These are phyloP conservation scores for Penicillium aurantiogriseum DNA, from an alignment of 2,329 filamentous ascomycete genomes.

Conservation along the genomic window DNA sequence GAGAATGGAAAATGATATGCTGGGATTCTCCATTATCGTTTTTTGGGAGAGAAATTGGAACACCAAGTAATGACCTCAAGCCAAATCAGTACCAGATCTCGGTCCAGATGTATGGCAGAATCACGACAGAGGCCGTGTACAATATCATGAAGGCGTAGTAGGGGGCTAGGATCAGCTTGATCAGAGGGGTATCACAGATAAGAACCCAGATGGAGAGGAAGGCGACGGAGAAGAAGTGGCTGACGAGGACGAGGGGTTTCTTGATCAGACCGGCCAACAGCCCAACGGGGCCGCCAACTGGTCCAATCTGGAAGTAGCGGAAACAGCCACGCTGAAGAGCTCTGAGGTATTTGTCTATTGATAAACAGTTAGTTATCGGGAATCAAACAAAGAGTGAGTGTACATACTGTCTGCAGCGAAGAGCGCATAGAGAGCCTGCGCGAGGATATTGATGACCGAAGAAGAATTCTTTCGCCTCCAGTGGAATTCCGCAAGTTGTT, in stretches of 20 bases:
- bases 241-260: slow-evolving; percentile 73
- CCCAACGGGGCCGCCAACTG: slow-evolving; percentile 74
- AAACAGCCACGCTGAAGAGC: slow-evolving; percentile 89
- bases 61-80: not conserved
- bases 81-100: slow-evolving; percentile 54
- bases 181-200: slow-evolving; percentile 51
- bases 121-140: slow-evolving; percentile 76
- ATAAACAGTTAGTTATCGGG: slow-evolving; percentile 6
- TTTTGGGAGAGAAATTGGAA: slow-evolving; percentile 3
- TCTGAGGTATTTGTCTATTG: slow-evolving; percentile 64
- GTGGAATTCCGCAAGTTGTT: slow-evolving; percentile 74
- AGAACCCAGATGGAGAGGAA: slow-evolving; percentile 79
- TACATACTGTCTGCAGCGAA: slow-evolving; percentile 73
- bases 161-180: slow-evolving; percentile 62
- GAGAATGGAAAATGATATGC: not conserved
- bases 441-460: slow-evolving; percentile 94
- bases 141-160: slow-evolving; percentile 68
- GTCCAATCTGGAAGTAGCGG: slow-evolving; percentile 76
- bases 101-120: slow-evolving; percentile 75
- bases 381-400: not conserved
- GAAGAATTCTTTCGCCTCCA: slow-evolving; percentile 81
- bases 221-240: slow-evolving; percentile 93
- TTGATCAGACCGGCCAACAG: slow-evolving; percentile 79
- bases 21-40: not conserved
- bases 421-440: slow-evolving; percentile 84